These are phyloP conservation scores for Epichloe festucae DNA, from an alignment of 2,329 filamentous ascomycete species.

Conservation along the genomic window DNA sequence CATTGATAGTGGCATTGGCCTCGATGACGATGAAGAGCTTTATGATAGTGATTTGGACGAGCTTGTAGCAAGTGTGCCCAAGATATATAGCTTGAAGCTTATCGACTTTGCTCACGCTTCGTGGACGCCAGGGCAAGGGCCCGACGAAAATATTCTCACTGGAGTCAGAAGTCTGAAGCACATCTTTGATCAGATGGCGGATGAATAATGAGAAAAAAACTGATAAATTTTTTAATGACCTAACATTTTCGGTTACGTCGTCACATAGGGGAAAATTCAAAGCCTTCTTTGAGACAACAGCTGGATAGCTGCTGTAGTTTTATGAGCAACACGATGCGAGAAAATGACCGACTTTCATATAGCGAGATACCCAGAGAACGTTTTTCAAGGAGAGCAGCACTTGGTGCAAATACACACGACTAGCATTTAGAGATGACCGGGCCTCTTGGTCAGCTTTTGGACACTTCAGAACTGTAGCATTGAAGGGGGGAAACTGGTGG, in stretches of 20 bases:
- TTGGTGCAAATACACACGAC: not conserved
- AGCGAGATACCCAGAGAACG: conserved; percentile 1
- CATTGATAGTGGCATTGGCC: conserved; percentile 42
- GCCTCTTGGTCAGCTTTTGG: not conserved
- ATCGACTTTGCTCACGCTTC: conserved; percentile 95
- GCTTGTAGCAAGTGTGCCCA: conserved; percentile 36
- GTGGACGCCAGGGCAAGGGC: conserved; percentile 69
- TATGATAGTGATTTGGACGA: conserved; percentile 35
- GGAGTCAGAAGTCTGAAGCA: conserved; percentile 60
- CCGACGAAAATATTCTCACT: conserved; percentile 69
- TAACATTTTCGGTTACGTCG: not conserved
- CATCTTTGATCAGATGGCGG: conserved; percentile 56
- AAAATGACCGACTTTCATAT: not conserved
- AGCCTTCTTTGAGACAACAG: not conserved
- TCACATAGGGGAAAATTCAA: not conserved
- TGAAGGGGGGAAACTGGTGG: too few species aligned
- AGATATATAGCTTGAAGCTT: conserved; percentile 68
- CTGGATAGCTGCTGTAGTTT: not conserved
- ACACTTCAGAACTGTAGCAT: too few species aligned
- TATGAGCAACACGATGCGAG: not conserved
- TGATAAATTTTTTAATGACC: not conserved
- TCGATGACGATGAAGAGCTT: conserved; percentile 26
- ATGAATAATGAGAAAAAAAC: conserved; percentile 9
- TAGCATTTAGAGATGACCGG: not conserved
- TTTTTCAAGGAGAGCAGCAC: not conserved